Evolutionary conservation across 2,329 filamentous ascomycete genomes (phyloP).

Genomic region (Clarireedia paspali): DNA sequence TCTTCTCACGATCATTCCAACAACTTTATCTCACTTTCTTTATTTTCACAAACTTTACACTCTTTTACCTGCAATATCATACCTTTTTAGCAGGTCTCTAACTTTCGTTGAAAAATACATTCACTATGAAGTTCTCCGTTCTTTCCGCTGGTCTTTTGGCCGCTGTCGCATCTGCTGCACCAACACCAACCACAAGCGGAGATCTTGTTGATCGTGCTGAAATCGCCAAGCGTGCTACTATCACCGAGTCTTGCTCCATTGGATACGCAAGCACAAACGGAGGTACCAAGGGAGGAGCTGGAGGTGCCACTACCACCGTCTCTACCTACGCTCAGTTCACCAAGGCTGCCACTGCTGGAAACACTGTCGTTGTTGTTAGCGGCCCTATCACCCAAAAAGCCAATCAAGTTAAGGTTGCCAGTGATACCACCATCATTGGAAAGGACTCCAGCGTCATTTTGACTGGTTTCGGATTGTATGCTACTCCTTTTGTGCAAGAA

Average conservation of each 20-base stretch:
- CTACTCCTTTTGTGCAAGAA: not conserved
- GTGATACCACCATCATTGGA: constrained; percentile 5
- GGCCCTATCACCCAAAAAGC: constrained; percentile 1
- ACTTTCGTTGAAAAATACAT: not conserved
- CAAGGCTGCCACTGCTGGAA: constrained; percentile 3
- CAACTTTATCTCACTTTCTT: not conserved
- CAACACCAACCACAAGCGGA: not conserved
- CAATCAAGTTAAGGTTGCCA: constrained; percentile 1
- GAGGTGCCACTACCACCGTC: constrained; percentile 37
- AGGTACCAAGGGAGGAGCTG: constrained; percentile 38
- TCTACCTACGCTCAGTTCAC: constrained; percentile 35
- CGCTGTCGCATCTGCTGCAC: constrained; percentile 5
- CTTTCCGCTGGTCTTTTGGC: constrained; percentile 4
- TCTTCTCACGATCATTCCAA: not conserved
- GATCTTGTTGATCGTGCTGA: constrained; percentile 8
- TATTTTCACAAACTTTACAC: not conserved
- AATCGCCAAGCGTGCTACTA: constrained; percentile 37
- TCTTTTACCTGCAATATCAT: not conserved
- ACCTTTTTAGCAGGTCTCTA: not conserved
- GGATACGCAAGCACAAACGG: constrained; percentile 41
- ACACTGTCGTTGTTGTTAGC: not conserved
- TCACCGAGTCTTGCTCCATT: constrained; percentile 25
- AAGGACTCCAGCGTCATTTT: not conserved
- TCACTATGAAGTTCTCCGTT: constrained; percentile 7
- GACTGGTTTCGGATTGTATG: constrained; percentile 6